These are phyloP conservation scores for Choiromyces venosus DNA, from an alignment of 495 filamentous ascomycete species.

Conservation along the genomic window DNA sequence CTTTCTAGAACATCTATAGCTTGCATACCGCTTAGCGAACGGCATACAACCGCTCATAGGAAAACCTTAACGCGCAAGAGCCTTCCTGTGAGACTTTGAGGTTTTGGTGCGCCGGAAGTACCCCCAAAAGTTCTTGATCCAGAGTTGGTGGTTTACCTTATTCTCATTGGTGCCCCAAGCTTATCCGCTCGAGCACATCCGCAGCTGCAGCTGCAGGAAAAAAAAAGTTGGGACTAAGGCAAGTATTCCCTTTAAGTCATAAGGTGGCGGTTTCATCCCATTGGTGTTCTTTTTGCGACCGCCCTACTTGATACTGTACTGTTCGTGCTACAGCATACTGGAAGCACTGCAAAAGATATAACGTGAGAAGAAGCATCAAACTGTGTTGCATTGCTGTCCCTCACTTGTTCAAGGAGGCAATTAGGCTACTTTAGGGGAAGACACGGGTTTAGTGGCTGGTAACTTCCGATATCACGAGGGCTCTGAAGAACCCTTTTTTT, in stretches of 20 bases:
- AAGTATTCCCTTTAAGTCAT: not conserved
- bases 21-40: conserved; percentile 14
- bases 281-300: not conserved
- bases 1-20: conserved; percentile 15
- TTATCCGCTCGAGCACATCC: not conserved
- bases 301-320: conserved; percentile 1
- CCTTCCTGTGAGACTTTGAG: not conserved
- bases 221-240: not conserved
- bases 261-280: conserved; percentile 3
- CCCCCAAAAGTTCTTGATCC: not conserved
- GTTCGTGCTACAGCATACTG: not conserved
- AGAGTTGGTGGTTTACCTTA: not conserved
- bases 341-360: not conserved
- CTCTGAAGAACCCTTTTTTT: not conserved
- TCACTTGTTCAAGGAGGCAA: not conserved
- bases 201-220: not conserved
- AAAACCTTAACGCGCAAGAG: not conserved
- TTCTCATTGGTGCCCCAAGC: not conserved
- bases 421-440: not conserved
- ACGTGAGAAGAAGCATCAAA: not conserved
- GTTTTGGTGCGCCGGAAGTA: not conserved
- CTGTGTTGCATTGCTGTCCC: not conserved
- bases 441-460: not conserved
- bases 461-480: not conserved
- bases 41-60: conserved; percentile 13